Evolutionary conservation across 176 grass and related monocot genomes (phyloP), one percentile per base, ranked within the genome.

Genomic region (Ampelocalamus luodianensis): DNA sequence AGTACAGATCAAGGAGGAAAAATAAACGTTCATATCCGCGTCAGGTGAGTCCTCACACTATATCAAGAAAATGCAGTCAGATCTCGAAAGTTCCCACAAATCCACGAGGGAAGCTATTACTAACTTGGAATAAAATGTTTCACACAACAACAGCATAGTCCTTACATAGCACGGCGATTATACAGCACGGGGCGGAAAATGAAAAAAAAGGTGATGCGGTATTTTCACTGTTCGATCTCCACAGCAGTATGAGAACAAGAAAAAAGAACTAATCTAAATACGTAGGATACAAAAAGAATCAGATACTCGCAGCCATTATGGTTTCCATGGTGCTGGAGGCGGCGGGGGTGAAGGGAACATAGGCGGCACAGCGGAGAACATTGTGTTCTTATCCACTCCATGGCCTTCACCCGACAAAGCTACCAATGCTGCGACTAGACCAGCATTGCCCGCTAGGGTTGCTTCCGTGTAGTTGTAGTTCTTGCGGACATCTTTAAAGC

Each of bases 381-480:
- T 98, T 0, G 91, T 80, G 72, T 98, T 98, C 91, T 93, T 98
- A 67, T 98, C 95, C 60, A 98, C 67, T 20, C 91, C 95, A 38
- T 53, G 88, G 54, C 74, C 77, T 77, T 93, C 93, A 27, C 93
- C 91, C 0, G 95, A 98, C 65, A 98, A 84, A 48, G 91, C 82
- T 11, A 93, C 83, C 45, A 98, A 80, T 48, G 95, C 95, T 23
- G 95, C 93, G 5, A 98, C 95, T 58, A 98, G 85, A 80, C 93
- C 95, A 26, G 95, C 95, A 88, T 95, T 98, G 79, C 95, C 93
- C 1, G 64, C 95, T 45, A 98, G 83, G 3, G 95, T 95, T 78
- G 95, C 82, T 82, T 95, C 95, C 0, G 95, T 98, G 87, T 95
- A 93, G 76, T 98, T 98, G 72, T 85, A 91, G 74, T 98, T 93